phyloP scores from a whole-genome alignment of 306 rosid species.

The Carpinus fangiana region DNA sequence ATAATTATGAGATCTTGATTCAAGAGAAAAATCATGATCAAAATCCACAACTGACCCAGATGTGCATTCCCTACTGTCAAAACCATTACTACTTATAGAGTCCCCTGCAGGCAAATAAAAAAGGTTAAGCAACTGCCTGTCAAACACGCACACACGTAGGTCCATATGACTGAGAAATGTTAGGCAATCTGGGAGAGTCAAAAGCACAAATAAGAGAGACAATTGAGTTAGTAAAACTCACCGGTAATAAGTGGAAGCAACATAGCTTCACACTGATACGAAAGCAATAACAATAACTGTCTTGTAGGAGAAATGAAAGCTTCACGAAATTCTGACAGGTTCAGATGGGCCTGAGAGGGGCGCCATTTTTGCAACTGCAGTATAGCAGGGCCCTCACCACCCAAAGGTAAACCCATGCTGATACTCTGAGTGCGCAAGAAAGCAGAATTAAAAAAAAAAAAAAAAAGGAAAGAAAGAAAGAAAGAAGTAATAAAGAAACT shows the following conservation, averaged over 20 bases:
- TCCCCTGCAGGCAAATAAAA: conserved; percentile 50
- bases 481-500: neutral
- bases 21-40: conserved; percentile 36
- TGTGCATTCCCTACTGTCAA: conserved; percentile 41
- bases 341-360: conserved; percentile 47
- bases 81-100: conserved; percentile 28
- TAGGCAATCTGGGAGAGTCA: neutral
- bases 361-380: conserved; percentile 81
- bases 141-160: conserved; percentile 5
- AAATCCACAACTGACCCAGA: conserved; percentile 42
- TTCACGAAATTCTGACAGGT: conserved; percentile 70
- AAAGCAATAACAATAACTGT: conserved; percentile 61
- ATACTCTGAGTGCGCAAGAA: conserved; percentile 38
- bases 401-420: conserved; percentile 53
- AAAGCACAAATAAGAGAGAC: conserved; percentile 16
- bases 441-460: conserved; percentile 16
- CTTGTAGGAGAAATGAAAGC: conserved; percentile 91
- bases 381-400: conserved; percentile 58
- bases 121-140: neutral
- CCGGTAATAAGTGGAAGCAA: conserved; percentile 75
- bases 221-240: conserved; percentile 16
- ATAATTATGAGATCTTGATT: conserved; percentile 42
- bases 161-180: neutral
- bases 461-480: neutral
- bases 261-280: conserved; percentile 69